Conservation (phyloP, 2,329 filamentous ascomycete species). For the Fusarium subtropicale region DNA sequence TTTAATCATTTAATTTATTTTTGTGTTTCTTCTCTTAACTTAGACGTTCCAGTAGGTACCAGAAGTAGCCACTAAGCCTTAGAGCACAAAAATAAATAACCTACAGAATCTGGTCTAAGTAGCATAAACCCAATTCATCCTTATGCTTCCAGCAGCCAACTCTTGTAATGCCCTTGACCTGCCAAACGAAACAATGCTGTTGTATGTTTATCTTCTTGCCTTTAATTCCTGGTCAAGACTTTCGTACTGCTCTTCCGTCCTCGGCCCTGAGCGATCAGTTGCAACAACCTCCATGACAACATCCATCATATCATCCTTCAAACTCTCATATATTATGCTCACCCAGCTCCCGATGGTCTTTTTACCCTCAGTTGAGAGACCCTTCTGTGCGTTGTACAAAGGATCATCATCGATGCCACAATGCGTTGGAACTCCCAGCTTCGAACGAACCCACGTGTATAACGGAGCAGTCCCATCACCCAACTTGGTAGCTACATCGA, state of each 20-base stretch:
- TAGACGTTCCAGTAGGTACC: no score
- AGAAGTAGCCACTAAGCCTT: no score
- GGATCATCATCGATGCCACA: slow-evolving; percentile 50
- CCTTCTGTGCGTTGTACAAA: slow-evolving; percentile 43
- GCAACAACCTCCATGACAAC: slow-evolving; percentile 46
- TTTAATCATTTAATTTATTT: neutral
- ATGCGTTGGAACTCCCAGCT: slow-evolving; percentile 47
- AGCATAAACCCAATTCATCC: no score
- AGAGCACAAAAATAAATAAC: no score
- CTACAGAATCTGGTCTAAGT: neutral
- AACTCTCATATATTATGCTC: slow-evolving; percentile 50
- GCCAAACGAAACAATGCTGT: neutral
- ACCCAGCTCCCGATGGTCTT: slow-evolving; percentile 52
- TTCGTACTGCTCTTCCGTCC: slow-evolving; percentile 41
- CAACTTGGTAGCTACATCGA: slow-evolving; percentile 44
- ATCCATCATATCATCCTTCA: slow-evolving; percentile 46
- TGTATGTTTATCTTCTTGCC: neutral
- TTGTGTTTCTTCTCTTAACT: no score
- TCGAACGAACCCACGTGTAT: slow-evolving; percentile 49
- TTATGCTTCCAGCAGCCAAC: neutral
- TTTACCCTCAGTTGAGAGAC: slow-evolving; percentile 40
- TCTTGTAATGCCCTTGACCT: neutral
- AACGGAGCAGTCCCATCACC: slow-evolving; percentile 49
- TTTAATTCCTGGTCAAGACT: slow-evolving; percentile 37
- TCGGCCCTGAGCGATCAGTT: slow-evolving; percentile 28